Evolutionary conservation across 257 asterid species (phyloP).

Genomic region (Solanum piurae): DNA sequence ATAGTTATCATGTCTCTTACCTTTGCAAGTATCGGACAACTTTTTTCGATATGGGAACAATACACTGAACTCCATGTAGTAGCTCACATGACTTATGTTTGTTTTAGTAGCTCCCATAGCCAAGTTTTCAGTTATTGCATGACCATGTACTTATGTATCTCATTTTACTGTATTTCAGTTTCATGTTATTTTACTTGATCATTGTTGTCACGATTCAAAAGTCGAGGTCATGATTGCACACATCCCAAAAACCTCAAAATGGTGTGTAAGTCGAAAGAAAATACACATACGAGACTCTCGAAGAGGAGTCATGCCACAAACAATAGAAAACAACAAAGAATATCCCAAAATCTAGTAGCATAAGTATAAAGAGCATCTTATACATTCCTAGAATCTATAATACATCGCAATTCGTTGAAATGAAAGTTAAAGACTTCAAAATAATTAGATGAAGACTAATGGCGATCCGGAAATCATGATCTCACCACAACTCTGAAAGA

Average conservation of each 20-base stretch:
- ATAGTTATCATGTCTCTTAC: background rate
- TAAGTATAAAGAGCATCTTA: background rate
- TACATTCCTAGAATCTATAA: background rate
- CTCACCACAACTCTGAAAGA: background rate
- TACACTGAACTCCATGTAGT: background rate
- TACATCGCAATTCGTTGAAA: background rate
- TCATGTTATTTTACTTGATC: background rate
- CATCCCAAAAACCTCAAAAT: no score
- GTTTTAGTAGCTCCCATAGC: no score
- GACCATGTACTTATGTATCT: no score
- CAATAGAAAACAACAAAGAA: background rate
- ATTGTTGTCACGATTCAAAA: background rate
- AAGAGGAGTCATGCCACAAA: background rate
- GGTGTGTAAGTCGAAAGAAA: background rate
- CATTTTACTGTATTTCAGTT: background rate
- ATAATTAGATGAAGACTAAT: background rate
- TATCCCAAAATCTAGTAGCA: no score
- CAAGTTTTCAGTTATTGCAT: background rate
- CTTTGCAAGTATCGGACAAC: no score
- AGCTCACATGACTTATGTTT: background rate
- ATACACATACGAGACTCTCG: background rate
- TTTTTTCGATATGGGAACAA: no score
- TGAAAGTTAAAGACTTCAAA: background rate
- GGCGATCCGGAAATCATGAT: background rate
- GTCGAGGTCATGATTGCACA: background rate